Base-by-base conservation (phyloP, 208 protist species). In the Acanthamoeba triangularis region DNA sequence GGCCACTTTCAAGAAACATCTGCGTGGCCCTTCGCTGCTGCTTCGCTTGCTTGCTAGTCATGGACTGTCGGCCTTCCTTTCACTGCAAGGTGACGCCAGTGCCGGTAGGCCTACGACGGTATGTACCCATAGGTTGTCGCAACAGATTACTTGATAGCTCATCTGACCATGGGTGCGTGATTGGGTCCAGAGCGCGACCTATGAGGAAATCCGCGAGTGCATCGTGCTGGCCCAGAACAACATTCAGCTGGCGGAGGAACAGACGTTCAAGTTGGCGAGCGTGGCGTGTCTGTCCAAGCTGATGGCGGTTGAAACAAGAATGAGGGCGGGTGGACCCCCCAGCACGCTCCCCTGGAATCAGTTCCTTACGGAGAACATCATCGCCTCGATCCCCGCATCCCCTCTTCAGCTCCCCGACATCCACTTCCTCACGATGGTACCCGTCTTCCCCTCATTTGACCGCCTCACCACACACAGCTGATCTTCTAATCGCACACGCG, bases 341-440 rank as follows among this genome's bases (percentile, higher is more conserved):
- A 52, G 41, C 25, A n/a, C 35, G 25, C 44, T 82, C 1, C 74
- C 74, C 35, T 82, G 74, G 74, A 82, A 82, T 52, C 74, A 30
- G 14, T 82, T 82, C 18, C 37, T 82, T 16, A 35, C 74, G 23
- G 74, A 82, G 74, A 82, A 44, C 41, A 82, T 82, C 74, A 11
- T 82, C 18, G 74, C 18, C 7, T 23, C 41, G 25, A 20, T 82
- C 0, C 74, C 74, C 30, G 8, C 20, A 5, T 23, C 23, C 4
- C 44, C 44, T 1, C 74, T 35, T 28, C 23, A 35, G 33, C 74
- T 52, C 0, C 8, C 35, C 14, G 74, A 82, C 74, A 25, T 82
- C 18, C 74, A 49, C 11, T 82, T 82, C 25, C 74, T 82, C 10
- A n/a, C 35, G 1, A 20, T 54, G 74, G 69, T 78, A 44, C 37